phyloP scores from a whole-genome alignment of 2,329 filamentous ascomycete species.

The Apiospora arundinis region DNA sequence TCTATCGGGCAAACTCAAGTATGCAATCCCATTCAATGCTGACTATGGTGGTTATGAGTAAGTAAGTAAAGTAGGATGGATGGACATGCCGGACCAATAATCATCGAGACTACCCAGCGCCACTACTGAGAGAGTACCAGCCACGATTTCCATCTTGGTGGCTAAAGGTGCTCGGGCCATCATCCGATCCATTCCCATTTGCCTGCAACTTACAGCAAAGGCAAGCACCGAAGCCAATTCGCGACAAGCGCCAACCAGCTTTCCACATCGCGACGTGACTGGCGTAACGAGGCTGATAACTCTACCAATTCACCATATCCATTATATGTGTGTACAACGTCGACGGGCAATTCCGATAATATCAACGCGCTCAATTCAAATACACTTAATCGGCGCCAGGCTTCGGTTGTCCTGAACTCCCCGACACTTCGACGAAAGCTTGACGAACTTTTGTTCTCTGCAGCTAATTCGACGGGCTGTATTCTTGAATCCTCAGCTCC shows the following conservation, averaged over 20 bases:
- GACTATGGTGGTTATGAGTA: background rate
- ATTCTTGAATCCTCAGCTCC: background rate
- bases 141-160: background rate
- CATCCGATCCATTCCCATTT: background rate
- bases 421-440: background rate
- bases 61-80: too few relatives aligned
- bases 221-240: slow-evolving; percentile 9
- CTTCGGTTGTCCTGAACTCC: background rate
- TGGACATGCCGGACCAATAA: too few relatives aligned
- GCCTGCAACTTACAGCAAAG: background rate
- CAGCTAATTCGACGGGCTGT: background rate
- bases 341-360: background rate
- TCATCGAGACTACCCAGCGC: background rate
- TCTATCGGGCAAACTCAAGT: background rate
- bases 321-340: background rate
- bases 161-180: background rate
- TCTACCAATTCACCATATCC: background rate
- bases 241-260: slow-evolving; percentile 15
- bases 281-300: slow-evolving; percentile 4
- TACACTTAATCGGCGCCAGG: background rate
- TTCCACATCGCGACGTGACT: slow-evolving; percentile 15
- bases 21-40: background rate
- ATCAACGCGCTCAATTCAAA: background rate
- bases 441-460: background rate
- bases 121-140: background rate